Evolutionary conservation across 345 rosid genomes (phyloP).

Genomic region (Populus nigra): DNA sequence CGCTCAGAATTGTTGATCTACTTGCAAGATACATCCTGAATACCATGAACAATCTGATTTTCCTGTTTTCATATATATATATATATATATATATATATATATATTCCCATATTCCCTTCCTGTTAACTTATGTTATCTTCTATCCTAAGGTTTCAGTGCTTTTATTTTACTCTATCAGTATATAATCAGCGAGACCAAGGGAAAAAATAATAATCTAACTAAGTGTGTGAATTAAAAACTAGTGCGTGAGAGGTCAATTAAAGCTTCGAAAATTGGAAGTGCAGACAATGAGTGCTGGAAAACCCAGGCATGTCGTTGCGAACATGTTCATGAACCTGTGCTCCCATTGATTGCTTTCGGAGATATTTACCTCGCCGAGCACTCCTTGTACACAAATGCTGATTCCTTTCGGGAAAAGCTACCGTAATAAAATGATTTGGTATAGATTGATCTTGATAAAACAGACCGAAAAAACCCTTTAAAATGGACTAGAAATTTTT

Average conservation of each 20-base stretch:
- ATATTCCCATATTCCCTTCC: not conserved
- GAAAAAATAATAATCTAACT: not conserved
- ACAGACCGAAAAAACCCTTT: too few species aligned
- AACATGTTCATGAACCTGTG: not conserved
- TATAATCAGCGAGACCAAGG: not conserved
- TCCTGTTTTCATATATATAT: not conserved
- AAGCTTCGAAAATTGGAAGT: not conserved
- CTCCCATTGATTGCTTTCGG: not conserved
- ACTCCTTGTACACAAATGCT: not conserved
- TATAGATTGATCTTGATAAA: too few species aligned
- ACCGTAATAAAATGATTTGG: not conserved
- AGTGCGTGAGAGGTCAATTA: not conserved
- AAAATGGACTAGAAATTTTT: too few species aligned
- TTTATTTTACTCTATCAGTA: not conserved
- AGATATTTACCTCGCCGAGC: not conserved
- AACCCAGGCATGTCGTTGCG: not conserved
- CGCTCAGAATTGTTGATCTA: not conserved
- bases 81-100: not conserved
- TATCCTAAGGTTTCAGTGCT: not conserved
- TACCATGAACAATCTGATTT: not conserved
- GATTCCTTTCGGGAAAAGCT: too few species aligned
- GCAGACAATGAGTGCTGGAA: not conserved
- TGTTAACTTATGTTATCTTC: conserved; percentile 3
- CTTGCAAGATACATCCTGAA: not conserved
- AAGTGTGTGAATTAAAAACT: not conserved